These are phyloP conservation scores for Globomyces pollinis-pini DNA, from an alignment of 192 early-diverging fungal genomes.

Conservation along the genomic window DNA sequence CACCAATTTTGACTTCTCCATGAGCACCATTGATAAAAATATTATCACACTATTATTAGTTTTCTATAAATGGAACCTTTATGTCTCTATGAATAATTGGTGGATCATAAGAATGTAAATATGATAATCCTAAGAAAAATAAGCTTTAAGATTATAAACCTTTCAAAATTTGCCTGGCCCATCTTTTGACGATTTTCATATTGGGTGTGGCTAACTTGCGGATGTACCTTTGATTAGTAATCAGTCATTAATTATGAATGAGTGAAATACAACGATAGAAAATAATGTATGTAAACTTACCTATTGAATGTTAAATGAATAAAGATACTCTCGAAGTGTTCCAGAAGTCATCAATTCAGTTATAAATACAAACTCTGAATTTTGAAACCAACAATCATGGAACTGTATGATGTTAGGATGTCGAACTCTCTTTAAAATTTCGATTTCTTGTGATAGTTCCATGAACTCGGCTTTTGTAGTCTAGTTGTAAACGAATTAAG, in stretches of 20 bases:
- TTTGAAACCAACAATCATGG: constrained; percentile 67
- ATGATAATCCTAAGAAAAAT: too few species aligned
- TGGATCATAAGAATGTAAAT: constrained; percentile 68
- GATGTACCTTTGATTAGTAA: constrained; percentile 44
- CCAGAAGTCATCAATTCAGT: constrained; percentile 82
- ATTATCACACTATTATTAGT: constrained; percentile 55
- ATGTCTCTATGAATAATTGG: constrained; percentile 78
- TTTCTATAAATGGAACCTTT: constrained; percentile 36
- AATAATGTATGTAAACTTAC: not conserved
- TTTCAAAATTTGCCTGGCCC: constrained; percentile 72
- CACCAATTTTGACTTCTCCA: constrained; percentile 77
- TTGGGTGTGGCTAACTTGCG: constrained; percentile 64
- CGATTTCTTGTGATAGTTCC: constrained; percentile 65
- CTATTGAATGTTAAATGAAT: too few species aligned
- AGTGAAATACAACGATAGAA: not conserved
- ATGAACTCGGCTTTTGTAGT: constrained; percentile 68
- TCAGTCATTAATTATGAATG: constrained; percentile 1
- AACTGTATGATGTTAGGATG: constrained; percentile 81
- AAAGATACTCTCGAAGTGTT: constrained; percentile 65
- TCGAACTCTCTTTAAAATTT: constrained; percentile 68
- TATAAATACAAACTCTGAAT: constrained; percentile 71
- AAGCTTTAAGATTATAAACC: too few species aligned
- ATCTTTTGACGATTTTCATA: constrained; percentile 69
- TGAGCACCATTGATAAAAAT: constrained; percentile 81
- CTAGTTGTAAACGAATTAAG: constrained; percentile 18